Evolutionary conservation across 1,139 yeast genomes (phyloP).

Genomic region (Kodamaea plutei): DNA sequence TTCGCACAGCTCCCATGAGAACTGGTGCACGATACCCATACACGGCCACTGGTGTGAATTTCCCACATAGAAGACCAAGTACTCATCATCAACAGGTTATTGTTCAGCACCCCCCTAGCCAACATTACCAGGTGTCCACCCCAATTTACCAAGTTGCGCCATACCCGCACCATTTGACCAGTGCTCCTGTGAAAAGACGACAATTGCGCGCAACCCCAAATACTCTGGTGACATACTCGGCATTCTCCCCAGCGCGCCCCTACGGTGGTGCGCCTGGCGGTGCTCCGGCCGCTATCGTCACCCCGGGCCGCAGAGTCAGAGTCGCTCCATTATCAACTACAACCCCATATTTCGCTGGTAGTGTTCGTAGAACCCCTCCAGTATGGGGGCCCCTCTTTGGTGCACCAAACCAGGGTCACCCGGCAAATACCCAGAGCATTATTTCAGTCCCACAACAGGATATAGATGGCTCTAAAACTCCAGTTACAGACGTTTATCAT

Average conservation of each 20-base stretch:
- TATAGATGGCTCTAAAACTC: background rate
- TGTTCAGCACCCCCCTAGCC: too few species aligned
- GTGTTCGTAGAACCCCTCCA: conserved; percentile 7
- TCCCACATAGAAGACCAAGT: conserved; percentile 10
- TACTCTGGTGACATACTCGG: conserved; percentile 12
- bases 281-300: background rate
- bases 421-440: background rate
- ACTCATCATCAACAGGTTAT: too few species aligned
- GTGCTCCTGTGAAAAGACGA: conserved; percentile 11
- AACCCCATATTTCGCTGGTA: conserved; percentile 13
- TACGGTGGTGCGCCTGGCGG: conserved; percentile 1
- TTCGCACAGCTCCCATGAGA: conserved; percentile 45
- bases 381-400: background rate
- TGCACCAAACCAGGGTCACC: too few species aligned
- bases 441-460: background rate
- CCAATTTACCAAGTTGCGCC: conserved; percentile 5
- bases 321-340: conserved; percentile 14
- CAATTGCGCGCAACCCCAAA: conserved; percentile 13
- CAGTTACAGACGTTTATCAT: conserved; percentile 47
- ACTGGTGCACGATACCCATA: conserved; percentile 11
- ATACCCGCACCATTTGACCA: conserved; percentile 4
- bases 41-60: conserved; percentile 6
- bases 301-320: conserved; percentile 3
- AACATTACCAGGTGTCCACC: conserved; percentile 1
- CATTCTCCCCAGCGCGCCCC: conserved; percentile 7